These are phyloP conservation scores for Penicillium sp. DNA, from an alignment of 2,329 filamentous ascomycete genomes.

Conservation along the genomic window DNA sequence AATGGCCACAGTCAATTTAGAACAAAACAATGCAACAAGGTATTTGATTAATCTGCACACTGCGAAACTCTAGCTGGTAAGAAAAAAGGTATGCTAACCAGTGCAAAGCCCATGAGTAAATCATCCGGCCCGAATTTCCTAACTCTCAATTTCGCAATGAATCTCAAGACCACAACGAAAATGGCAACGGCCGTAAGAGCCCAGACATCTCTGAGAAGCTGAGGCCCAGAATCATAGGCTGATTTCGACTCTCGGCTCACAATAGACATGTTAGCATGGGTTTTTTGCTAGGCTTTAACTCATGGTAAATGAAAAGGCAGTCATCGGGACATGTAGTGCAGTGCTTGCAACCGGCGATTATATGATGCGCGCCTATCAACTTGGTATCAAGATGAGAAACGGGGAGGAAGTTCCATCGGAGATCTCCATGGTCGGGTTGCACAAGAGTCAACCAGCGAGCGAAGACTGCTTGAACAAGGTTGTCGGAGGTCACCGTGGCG, in stretches of 20 bases:
- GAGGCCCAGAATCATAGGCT: conserved; percentile 11
- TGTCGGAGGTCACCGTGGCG: conserved; percentile 18
- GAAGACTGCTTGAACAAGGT: conserved; percentile 2
- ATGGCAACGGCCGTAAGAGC: conserved; percentile 19
- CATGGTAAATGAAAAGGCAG: conserved; percentile 1
- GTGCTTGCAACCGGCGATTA: background rate
- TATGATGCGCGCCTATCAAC: conserved; percentile 4
- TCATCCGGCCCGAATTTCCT: conserved; percentile 25
- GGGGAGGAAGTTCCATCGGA: conserved; percentile 2
- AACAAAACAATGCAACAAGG: background rate
- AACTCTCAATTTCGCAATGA: conserved; percentile 22
- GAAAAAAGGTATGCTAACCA: conserved; percentile 18
- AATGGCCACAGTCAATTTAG: conserved; percentile 4
- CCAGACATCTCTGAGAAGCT: conserved; percentile 24
- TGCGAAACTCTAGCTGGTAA: background rate
- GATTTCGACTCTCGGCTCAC: background rate
- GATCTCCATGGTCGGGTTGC: conserved; percentile 12
- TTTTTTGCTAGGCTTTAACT: background rate
- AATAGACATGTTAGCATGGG: conserved; percentile 10
- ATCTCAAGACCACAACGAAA: conserved; percentile 15
- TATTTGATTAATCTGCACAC: background rate
- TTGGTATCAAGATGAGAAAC: conserved; percentile 4
- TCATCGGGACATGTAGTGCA: background rate
- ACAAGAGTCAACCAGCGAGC: background rate
- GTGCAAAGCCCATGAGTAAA: conserved; percentile 22